phyloP scores from a whole-genome alignment of 345 rosid species.

The Orychophragmus violaceus region DNA sequence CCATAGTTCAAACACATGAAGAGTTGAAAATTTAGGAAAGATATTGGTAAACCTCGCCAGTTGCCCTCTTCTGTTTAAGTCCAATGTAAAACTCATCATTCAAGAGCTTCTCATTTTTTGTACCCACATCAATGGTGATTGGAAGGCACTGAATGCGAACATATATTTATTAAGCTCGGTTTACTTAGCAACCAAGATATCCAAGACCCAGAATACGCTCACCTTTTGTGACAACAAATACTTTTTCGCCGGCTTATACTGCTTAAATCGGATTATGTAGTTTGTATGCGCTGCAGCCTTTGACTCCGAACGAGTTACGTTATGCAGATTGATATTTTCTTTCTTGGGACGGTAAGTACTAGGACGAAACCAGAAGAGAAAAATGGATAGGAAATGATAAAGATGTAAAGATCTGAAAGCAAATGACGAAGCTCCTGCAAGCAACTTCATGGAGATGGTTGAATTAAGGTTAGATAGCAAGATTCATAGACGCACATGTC shows the following conservation, averaged over 20 bases:
- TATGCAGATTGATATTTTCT: conserved; percentile 16
- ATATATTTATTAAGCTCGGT: no score
- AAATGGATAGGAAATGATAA: conserved; percentile 16
- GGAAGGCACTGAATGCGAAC: no score
- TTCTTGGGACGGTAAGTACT: no score
- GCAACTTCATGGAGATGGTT: conserved; percentile 13
- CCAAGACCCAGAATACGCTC: no score
- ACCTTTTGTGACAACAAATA: no score
- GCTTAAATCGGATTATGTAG: conserved; percentile 75
- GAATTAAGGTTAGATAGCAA: conserved; percentile 7
- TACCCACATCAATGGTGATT: no score
- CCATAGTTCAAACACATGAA: not conserved
- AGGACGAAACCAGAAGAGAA: conserved; percentile 37
- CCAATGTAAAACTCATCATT: no score
- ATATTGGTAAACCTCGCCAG: no score
- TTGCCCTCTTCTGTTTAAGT: no score
- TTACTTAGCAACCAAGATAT: no score
- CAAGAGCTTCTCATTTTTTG: no score
- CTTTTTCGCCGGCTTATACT: conserved; percentile 47
- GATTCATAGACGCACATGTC: conserved; percentile 14
- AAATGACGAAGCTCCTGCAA: not conserved
- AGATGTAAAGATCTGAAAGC: not conserved
- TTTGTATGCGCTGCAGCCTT: conserved; percentile 12
- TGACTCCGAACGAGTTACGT: conserved; percentile 17
- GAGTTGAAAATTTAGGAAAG: not conserved